Base-by-base conservation (phyloP, 257 asterid genomes). In the Przewalskia tangutica region DNA sequence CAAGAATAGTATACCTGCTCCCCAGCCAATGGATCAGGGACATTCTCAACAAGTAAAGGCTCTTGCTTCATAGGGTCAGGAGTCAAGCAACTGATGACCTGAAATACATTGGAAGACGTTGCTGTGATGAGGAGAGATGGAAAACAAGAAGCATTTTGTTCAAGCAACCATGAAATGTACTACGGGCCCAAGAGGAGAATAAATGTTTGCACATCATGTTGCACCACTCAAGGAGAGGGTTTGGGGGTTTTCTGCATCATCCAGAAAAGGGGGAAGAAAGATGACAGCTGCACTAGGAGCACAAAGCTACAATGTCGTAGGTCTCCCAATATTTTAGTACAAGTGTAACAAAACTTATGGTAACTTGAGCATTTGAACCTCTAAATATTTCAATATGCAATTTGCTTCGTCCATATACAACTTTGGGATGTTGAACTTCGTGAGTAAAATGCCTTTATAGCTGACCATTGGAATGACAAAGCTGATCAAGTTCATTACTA, bases 21-120 rank as follows among this genome's bases (percentile, higher is more conserved):
- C 83, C 98, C 99, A 10, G 98, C 95, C 94, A 94, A 85, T 27
- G 88, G 87, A 90, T 96, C 98, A 60, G 94, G 95, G 40, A 89
- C 81, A 81, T 96, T 96, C 89, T 96, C 98, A 76, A 90, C 89
- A 60, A 92, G 86, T 59, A 94, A 91, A 78, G 92, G 87, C 85
- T 96, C 98, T 87, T 94, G 98, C 85, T 92, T 94, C 94, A 91
- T 46, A n/a, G 97, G 97, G 86, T 96, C 98, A 85, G 99, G 94
- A 32, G 83, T 86, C 77, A 93, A 85, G 92, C 89, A 87, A 68
- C 88, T 85, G 85, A 89, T 71, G 81, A 93, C 95, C 99, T 96
- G 98, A 82, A 86, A 76, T 63, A 73, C 76, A 27, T 83, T 48
- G 70, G 77, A 85, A 70, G 48, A 56, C 68, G n/a, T 38, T 16